Base-by-base conservation (phyloP, 257 asterid species). In the Craterostigma plantagineum region DNA sequence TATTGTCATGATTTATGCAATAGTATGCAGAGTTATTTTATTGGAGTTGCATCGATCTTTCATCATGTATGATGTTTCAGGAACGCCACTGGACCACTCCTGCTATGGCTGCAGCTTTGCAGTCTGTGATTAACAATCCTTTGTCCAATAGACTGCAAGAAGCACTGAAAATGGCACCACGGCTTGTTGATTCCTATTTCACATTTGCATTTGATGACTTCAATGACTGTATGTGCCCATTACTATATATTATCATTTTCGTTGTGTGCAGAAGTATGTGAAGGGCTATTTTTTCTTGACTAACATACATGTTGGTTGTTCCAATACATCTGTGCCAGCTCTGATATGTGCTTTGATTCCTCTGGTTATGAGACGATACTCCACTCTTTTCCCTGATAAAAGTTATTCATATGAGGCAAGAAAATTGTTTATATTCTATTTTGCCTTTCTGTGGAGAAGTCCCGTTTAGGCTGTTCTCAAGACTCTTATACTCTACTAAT, bases 31-130 rank as follows among this genome's bases (percentile, higher is more conserved):
- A 23, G 30, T 23, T 36, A 36, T 57, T 63, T n/a, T 18, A 50
- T 48, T 35, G 50, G 50, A 33, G 42, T 35, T 38, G 47, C 8
- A 42, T 50, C 46, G 37, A 23, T 23, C 30, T 23, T 43, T 47
- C 18, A 49, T 53, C 38, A 48, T 54, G 16, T 37, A 43, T 61
- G 46, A 48, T 73, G 49, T 62, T 60, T 55, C 78, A 84, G 93
- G 94, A 79, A 58, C 94, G 93, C 14, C 94, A 86, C 59, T 86
- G 97, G 97, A 68, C 92, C 49, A 61, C 94, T 59, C 93, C 97
- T 54, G 84, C 75, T 30, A 79, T 86, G 91, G 79, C 85, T 39
- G 65, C 82, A 60, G 79, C 77, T 27, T 63, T 86, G 57, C 92
- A 78, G 64, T 66, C 87, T 27, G 69, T 81, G 42, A 57, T 60